Evolutionary conservation across 2,329 filamentous ascomycete genomes (phyloP).

Genomic region (Fusarium gaditjirri): DNA sequence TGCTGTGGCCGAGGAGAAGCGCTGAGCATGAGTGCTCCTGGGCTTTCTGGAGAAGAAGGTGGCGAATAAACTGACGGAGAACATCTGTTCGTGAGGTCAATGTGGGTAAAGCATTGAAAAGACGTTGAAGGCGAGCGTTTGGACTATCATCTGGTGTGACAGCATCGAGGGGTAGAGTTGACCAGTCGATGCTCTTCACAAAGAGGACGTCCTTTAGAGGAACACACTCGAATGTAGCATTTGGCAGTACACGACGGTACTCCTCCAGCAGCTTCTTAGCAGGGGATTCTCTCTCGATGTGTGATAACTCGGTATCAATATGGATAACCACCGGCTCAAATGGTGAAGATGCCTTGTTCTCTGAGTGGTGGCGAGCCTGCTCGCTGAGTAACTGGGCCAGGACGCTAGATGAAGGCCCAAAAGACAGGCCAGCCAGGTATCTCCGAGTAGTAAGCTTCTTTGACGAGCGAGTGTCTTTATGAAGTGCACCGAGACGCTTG

Average conservation of each 20-base stretch:
- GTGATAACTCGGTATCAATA: constrained; percentile 57
- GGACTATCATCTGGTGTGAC: constrained; percentile 33
- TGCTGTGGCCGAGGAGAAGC: constrained; percentile 85
- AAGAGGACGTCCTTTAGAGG: constrained; percentile 72
- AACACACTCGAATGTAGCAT: constrained; percentile 70
- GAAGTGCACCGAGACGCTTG: constrained; percentile 71
- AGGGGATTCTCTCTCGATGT: constrained; percentile 34
- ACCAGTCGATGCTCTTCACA: constrained; percentile 64
- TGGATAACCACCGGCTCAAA: constrained; percentile 75
- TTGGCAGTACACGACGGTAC: constrained; percentile 71
- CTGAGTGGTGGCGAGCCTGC: constrained; percentile 73
- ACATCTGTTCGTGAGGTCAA: constrained; percentile 82
- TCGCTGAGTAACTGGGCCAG: constrained; percentile 80
- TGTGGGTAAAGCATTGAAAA: constrained; percentile 73
- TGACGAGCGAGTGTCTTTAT: constrained; percentile 57
- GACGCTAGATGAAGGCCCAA: constrained; percentile 82
- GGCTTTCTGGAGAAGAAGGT: constrained; percentile 75
- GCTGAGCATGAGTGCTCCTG: constrained; percentile 70
- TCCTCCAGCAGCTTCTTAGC: constrained; percentile 60
- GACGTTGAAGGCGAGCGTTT: constrained; percentile 59
- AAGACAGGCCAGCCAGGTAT: constrained; percentile 83
- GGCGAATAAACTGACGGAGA: constrained; percentile 73
- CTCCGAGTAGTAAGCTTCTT: constrained; percentile 49
- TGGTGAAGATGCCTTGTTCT: constrained; percentile 70
- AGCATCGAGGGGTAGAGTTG: constrained; percentile 51